A percentile compares a stretch with the other conserved stretches of the same genome.
phyloP scores from a whole-genome alignment of 2,329 filamentous ascomycete genomes.

The Sphaceloma murrayae region DNA sequence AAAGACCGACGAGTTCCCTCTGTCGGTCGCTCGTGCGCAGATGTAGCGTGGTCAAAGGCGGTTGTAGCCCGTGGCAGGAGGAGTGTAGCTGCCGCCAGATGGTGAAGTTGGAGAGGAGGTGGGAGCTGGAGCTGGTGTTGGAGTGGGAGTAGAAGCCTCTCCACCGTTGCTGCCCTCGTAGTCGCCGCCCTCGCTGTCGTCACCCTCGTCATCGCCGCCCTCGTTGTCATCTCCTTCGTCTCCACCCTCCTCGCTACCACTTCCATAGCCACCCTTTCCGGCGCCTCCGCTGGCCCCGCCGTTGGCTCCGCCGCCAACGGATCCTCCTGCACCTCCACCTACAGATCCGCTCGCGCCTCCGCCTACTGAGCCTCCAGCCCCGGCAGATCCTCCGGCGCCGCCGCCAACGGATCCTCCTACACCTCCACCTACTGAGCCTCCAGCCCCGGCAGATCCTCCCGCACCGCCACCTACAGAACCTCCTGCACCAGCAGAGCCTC shows the following conservation, averaged over 20 bases:
- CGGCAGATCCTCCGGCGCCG: too few relatives aligned
- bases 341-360: neutral
- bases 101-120: neutral
- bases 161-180: neutral
- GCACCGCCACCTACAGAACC: neutral
- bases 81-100: conserved; percentile 9
- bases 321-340: neutral
- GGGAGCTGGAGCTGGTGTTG: neutral
- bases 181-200: conserved; percentile 3
- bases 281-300: neutral
- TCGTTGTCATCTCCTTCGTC: neutral
- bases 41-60: too few relatives aligned
- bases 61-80: conserved; percentile 8
- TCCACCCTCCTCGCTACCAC: neutral
- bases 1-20: neutral
- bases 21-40: too few relatives aligned
- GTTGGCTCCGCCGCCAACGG: neutral
- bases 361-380: neutral
- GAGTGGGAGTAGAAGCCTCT: neutral
- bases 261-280: too few relatives aligned
- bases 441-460: neutral
- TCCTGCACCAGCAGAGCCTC: neutral
- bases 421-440: neutral
- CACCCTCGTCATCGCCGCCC: neutral
- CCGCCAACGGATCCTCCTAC: neutral